These are phyloP conservation scores for Zygosaccharomyces kombuchaensis DNA, from an alignment of 805 yeast species.

Conservation along the genomic window DNA sequence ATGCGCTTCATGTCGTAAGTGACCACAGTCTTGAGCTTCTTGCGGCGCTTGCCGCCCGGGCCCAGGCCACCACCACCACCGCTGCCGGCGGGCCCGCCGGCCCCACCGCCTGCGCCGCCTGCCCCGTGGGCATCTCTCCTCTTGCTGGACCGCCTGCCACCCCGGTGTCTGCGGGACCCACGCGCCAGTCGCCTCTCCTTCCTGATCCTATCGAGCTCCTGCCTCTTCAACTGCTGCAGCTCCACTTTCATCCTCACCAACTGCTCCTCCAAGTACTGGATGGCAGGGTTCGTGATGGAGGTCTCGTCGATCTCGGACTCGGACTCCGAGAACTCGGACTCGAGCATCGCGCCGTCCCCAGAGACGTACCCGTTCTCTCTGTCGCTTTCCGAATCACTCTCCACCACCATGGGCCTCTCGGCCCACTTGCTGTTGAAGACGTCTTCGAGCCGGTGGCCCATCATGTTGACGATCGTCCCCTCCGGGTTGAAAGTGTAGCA, in stretches of 20 bases:
- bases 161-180: constrained; percentile 32
- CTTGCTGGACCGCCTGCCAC: constrained; percentile 39
- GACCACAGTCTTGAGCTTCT: constrained; percentile 42
- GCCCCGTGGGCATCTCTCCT: too few relatives aligned
- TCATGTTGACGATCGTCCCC: constrained; percentile 91
- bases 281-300: constrained; percentile 80
- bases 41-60: constrained; percentile 24
- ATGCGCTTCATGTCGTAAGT: constrained; percentile 97
- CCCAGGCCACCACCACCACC: constrained; percentile 9
- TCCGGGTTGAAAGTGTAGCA: constrained; percentile 93
- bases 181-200: constrained; percentile 49
- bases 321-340: constrained; percentile 43
- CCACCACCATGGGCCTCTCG: constrained; percentile 71
- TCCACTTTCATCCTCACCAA: constrained; percentile 80
- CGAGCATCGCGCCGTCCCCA: constrained; percentile 33
- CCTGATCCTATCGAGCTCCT: constrained; percentile 61
- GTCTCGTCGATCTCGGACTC: constrained; percentile 58
- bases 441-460: constrained; percentile 90
- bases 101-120: constrained; percentile 11
- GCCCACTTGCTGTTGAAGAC: constrained; percentile 86
- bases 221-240: constrained; percentile 74
- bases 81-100: constrained; percentile 16
- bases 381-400: constrained; percentile 43
- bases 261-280: constrained; percentile 83
- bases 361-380: constrained; percentile 39